phyloP scores from a whole-genome alignment of 306 rosid species.

The Pterocarpus macrocarpus region DNA sequence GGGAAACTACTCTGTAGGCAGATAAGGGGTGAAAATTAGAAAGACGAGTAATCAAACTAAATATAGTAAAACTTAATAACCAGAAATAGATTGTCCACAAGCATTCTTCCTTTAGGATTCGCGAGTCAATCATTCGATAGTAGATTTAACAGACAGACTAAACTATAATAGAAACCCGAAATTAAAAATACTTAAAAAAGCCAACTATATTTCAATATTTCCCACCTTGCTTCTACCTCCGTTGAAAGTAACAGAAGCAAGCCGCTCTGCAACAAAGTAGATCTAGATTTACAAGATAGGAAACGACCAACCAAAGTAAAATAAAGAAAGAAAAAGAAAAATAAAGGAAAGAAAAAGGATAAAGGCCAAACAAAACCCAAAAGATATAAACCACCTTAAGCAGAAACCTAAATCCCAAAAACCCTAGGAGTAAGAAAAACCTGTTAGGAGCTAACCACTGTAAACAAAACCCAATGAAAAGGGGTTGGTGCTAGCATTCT shows the following conservation, averaged over 20 bases:
- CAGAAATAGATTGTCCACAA: constrained; percentile 52
- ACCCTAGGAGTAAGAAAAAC: constrained; percentile 68
- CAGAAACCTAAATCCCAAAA: constrained; percentile 69
- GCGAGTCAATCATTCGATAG: constrained; percentile 42
- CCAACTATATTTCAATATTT: constrained; percentile 77
- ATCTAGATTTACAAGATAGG: constrained; percentile 83
- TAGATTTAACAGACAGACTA: background rate
- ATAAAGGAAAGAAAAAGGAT: background rate
- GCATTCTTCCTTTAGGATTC: constrained; percentile 21
- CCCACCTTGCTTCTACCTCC: constrained; percentile 90
- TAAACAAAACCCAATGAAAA: constrained; percentile 59
- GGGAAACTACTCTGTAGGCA: too few relatives aligned
- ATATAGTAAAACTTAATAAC: constrained; percentile 12
- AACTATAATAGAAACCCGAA: background rate
- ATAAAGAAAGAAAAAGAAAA: background rate
- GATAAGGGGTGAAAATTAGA: too few relatives aligned
- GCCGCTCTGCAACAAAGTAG: constrained; percentile 64
- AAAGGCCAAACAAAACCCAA: constrained; percentile 41
- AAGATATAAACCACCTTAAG: constrained; percentile 50
- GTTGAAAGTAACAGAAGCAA: constrained; percentile 64
- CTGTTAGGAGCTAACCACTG: constrained; percentile 79
- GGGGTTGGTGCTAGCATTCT: constrained; percentile 56
- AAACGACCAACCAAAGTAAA: constrained; percentile 63
- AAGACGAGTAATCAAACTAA: background rate
- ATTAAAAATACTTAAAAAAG: constrained; percentile 30